Evolutionary conservation across 2,329 filamentous ascomycete species (phyloP), one percentile per base, ranked within the genome.

Genomic region (Zasmidium cellare): DNA sequence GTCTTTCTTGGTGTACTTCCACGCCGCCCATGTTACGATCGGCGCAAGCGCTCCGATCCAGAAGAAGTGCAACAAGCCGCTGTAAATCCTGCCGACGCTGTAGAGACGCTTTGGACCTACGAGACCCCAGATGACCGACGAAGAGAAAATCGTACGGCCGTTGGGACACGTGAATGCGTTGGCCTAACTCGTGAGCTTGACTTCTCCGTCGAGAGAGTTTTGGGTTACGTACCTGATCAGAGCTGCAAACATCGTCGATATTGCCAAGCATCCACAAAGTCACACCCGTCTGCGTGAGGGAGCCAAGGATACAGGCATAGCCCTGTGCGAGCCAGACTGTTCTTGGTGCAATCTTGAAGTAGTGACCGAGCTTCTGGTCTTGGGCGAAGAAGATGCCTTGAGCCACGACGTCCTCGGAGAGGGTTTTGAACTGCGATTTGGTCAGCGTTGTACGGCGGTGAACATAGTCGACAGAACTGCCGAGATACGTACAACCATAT

Each of bases 31-130:
- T 7, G 77, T 79, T 20, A 79, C 63, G 0, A 79, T 68, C 1
- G 78, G 77, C 14, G 77, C 64, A 11, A 78, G 64, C 25, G 74
- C 72, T 9, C 76, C 81, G 20, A 82, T 78, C 76, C 78, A 81
- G 71, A 82, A 82, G 65, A 82, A 80, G 60, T 81, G 78, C 18
- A 82, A 67, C 20, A 82, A 68, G 0, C 72, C 67, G 2, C 74
- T 76, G 65, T 82, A 82, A 45, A 81, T 79, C 50, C 73, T 71
- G 3, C 79, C 80, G 14, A 70, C 70, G 3, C 74, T 77, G 68
- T 80, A 82, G 1, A 82, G 72, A 14, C 80, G 74, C 1, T 72
- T 70, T 0, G 81, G 82, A 1, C 82, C 81, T 16, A 83, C 74
- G 9, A 79, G 67, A 1, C 73, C 71, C 74, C 75, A 79, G 3